These are phyloP conservation scores for Dryas alaskensis DNA, from an alignment of 306 rosid species.

Conservation along the genomic window DNA sequence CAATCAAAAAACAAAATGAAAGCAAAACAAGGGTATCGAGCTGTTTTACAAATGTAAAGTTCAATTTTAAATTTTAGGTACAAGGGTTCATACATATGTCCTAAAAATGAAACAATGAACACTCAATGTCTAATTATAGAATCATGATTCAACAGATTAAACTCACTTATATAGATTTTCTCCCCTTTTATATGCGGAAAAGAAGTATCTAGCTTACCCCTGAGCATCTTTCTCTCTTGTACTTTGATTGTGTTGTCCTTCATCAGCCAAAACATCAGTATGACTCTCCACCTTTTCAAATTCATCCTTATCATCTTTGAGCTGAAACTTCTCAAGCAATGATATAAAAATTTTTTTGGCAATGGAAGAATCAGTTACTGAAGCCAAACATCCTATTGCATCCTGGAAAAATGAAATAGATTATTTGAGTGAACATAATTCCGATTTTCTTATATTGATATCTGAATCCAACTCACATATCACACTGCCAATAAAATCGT, in stretches of 20 bases:
- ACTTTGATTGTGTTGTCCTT: slow-evolving; percentile 34
- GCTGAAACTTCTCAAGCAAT: slow-evolving; percentile 50
- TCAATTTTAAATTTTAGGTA: neutral
- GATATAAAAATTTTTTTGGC: slow-evolving; percentile 50
- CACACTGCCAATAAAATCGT: too few relatives aligned
- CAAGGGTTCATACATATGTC: neutral
- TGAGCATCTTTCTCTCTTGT: slow-evolving; percentile 45
- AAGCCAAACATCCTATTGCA: slow-evolving; percentile 84
- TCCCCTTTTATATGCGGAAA: neutral
- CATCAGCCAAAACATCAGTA: slow-evolving; percentile 22
- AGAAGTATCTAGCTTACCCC: slow-evolving; percentile 41
- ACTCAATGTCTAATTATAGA: neutral
- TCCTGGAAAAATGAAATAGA: slow-evolving; percentile 45
- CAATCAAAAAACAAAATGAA: neutral
- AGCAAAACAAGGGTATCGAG: neutral
- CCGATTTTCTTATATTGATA: neutral
- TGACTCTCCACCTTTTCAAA: slow-evolving; percentile 34
- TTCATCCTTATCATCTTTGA: slow-evolving; percentile 41
- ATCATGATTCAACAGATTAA: neutral
- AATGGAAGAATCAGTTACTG: slow-evolving; percentile 66
- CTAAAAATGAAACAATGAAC: neutral
- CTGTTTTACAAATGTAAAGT: too few relatives aligned
- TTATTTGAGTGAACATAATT: neutral
- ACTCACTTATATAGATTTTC: slow-evolving; percentile 5
- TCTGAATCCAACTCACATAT: neutral